Evolutionary conservation across 371 early-diverging fungal species (phyloP).

Genomic region (Coemansia sp.): DNA sequence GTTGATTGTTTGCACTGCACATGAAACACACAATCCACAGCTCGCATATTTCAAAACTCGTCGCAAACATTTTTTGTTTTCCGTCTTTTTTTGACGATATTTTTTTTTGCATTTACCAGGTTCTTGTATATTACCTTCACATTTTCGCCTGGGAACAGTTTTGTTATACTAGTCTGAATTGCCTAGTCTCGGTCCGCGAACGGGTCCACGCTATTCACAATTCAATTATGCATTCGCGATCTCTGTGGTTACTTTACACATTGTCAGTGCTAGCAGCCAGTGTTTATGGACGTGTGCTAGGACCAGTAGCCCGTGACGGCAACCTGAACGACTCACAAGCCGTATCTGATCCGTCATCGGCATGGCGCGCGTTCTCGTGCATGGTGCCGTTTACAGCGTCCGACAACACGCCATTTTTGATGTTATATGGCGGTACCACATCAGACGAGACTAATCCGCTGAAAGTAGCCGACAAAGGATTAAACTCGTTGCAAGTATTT

Average conservation of each 20-base stretch:
- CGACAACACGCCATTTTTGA: slow-evolving; percentile 34
- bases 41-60: no score
- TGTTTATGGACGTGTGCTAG: background rate
- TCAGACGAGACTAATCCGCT: slow-evolving; percentile 24
- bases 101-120: background rate
- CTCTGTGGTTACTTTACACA: background rate
- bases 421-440: slow-evolving; percentile 49
- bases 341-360: slow-evolving; percentile 24
- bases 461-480: slow-evolving; percentile 20
- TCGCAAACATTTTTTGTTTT: no score
- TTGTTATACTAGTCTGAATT: background rate
- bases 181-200: background rate
- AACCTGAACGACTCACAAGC: slow-evolving; percentile 32
- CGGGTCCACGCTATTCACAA: background rate
- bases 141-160: background rate
- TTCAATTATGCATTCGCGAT: slow-evolving; percentile 1
- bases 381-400: slow-evolving; percentile 48
- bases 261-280: background rate
- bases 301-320: slow-evolving; percentile 18
- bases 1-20: background rate
- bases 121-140: background rate
- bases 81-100: background rate
- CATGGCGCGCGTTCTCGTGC: slow-evolving; percentile 47
- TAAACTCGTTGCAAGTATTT: slow-evolving; percentile 31
- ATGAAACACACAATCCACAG: no score